Conservation (phyloP, 2,329 filamentous ascomycete species). For the Xylariales sp. region DNA sequence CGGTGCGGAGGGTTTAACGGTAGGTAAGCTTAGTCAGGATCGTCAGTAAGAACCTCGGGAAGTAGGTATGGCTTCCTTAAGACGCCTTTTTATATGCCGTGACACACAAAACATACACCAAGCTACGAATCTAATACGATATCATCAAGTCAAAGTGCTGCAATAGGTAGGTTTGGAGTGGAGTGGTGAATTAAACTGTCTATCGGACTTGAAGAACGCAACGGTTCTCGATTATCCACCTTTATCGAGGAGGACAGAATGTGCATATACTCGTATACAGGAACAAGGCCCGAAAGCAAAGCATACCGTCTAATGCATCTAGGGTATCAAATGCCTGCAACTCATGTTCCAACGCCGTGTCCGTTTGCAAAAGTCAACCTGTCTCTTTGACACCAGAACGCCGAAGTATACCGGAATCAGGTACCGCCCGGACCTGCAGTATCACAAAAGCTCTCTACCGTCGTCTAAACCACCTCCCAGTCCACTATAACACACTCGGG, state of each 20-base stretch:
- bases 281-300: slow-evolving; percentile 7
- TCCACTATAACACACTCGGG: slow-evolving; percentile 54
- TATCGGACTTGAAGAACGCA: no score
- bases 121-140: no score
- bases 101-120: no score
- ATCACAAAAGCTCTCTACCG: neutral
- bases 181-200: no score
- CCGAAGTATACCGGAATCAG: slow-evolving; percentile 7
- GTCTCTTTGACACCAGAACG: slow-evolving; percentile 20
- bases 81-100: no score
- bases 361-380: slow-evolving; percentile 3
- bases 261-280: slow-evolving; percentile 11
- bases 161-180: no score
- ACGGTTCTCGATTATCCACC: neutral
- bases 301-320: slow-evolving; percentile 8
- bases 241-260: slow-evolving; percentile 2
- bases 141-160: no score
- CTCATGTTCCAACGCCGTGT: slow-evolving; percentile 15
- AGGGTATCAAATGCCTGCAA: slow-evolving; percentile 22
- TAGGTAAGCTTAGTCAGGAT: no score
- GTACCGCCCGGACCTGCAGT: neutral
- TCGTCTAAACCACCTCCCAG: slow-evolving; percentile 59
- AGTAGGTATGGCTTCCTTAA: no score
- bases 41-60: no score
- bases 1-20: no score